Evolutionary conservation across 73 alveolate species (phyloP), one percentile per base, ranked within the genome.

Genomic region (Paramecium caudatum): DNA sequence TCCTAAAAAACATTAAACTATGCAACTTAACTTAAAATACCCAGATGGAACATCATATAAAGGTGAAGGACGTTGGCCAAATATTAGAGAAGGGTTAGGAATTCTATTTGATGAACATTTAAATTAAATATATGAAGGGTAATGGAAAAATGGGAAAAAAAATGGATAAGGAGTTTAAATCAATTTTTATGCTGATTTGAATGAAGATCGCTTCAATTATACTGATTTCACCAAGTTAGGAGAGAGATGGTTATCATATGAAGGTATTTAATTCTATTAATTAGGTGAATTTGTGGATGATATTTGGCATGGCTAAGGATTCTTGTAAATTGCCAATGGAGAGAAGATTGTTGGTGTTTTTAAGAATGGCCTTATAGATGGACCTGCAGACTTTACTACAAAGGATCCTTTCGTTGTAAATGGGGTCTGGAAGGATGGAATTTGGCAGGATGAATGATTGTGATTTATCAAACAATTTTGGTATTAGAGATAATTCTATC

Each of bases 311-410:
- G 68, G 87, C 2, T 37, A 43, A 70, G 87, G 87, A 39, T 16
- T 70, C 6, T 39, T 70, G 2, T 3, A n/a, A 19, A 37, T 70
- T 19, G 39, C 87, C 1, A 70, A 70, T 70, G 63, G 63, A 17
- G 87, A 70, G 30, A 32, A 39, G 3, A 37, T 70, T 70, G 87
- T n/a, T 37, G 87, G 87, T 13, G 36, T 16, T 37, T 70, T 37
- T 43, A 70, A 70, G 17, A 63, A 70, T 70, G 87, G 87, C 16
- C 33, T 70, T 61, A 70, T 70, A 1, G 65, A 70, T 70, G 87
- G 87, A 37, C 16, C 33, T 4, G 87, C 65, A 36, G 49, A 37
- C 1, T 70, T 19, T 36, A 19, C 87, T 6, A 70, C 65, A 1
- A 6, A n/a, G 9, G 62, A 70, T 39, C 13, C 21, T 13, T 5